Evolutionary conservation across 495 filamentous ascomycete genomes (phyloP).

Genomic region (Barbatosphaeria neglecta): DNA sequence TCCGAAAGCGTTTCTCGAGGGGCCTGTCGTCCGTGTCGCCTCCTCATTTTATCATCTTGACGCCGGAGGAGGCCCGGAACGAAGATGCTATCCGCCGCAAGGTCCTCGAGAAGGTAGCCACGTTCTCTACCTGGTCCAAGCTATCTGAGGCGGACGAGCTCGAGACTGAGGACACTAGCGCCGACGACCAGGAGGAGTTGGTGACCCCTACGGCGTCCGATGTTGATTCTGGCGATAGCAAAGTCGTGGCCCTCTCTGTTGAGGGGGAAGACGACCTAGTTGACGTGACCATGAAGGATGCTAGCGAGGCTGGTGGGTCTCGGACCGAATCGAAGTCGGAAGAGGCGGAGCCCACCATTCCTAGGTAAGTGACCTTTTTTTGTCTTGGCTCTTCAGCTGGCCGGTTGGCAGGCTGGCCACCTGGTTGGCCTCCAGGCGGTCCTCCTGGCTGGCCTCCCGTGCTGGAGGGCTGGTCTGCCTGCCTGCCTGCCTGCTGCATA

Average conservation of each 20-base stretch:
- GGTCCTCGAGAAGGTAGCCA: constrained; percentile 35
- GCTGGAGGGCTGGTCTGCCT: too few relatives aligned
- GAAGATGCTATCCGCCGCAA: constrained; percentile 40
- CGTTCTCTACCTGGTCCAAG: constrained; percentile 25
- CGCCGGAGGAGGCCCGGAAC: constrained; percentile 34
- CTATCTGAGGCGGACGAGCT: constrained; percentile 35
- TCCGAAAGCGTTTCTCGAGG: constrained; percentile 7
- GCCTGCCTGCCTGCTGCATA: too few relatives aligned
- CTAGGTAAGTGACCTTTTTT: constrained; percentile 16
- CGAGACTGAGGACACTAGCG: constrained; percentile 37
- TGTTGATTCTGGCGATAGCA: constrained; percentile 55
- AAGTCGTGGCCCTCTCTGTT: constrained; percentile 62
- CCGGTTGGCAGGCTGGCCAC: too few relatives aligned
- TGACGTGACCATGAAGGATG: constrained; percentile 75
- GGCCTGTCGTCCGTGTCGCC: constrained; percentile 14
- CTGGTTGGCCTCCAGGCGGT: too few relatives aligned
- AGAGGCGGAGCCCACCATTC: too few relatives aligned
- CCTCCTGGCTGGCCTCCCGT: too few relatives aligned
- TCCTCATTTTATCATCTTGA: constrained; percentile 42
- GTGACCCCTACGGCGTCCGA: constrained; percentile 65
- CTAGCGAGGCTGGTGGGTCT: constrained; percentile 11
- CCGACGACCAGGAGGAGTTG: constrained; percentile 60
- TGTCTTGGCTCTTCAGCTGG: too few relatives aligned
- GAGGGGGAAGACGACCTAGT: constrained; percentile 87
- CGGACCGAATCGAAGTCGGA: too few relatives aligned